Percentiles rank a stretch among this genome's conserved stretches.
Evolutionary conservation across 2,329 filamentous ascomycete genomes (phyloP).

Genomic region (Exophiala dermatitidis): DNA sequence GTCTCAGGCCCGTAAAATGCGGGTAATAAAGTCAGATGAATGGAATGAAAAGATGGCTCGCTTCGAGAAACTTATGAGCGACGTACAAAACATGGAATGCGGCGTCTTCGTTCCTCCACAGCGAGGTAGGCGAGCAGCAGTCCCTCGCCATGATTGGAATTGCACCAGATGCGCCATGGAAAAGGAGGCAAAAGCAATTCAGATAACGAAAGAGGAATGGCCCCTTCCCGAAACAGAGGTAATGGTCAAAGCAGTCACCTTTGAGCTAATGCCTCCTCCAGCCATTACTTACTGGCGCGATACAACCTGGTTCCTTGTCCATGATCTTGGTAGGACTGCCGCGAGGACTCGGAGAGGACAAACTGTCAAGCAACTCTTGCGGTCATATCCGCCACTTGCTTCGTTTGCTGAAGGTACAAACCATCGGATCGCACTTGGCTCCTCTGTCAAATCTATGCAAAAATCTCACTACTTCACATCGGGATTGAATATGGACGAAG

Average conservation of each 20-base stretch:
- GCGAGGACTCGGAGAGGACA: not conserved
- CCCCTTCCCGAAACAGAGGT: constrained; percentile 39
- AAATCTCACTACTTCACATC: constrained; percentile 22
- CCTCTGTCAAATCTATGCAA: constrained; percentile 5
- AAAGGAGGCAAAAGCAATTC: constrained; percentile 33
- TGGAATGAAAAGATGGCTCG: constrained; percentile 27
- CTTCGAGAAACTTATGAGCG: constrained; percentile 30
- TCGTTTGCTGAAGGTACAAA: constrained; percentile 14
- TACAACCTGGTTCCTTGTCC: constrained; percentile 38
- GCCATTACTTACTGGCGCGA: constrained; percentile 46
- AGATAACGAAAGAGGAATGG: constrained; percentile 50
- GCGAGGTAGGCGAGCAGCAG: not conserved
- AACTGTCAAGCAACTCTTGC: constrained; percentile 2
- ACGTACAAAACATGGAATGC: constrained; percentile 10
- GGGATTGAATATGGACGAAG: constrained; percentile 26
- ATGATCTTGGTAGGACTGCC: constrained; percentile 28
- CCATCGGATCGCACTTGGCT: constrained; percentile 21
- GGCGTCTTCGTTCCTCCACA: constrained; percentile 2
- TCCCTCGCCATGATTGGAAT: not conserved
- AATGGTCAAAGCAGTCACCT: constrained; percentile 43
- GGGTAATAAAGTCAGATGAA: not conserved
- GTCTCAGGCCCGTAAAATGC: constrained; percentile 28
- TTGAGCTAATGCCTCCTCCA: constrained; percentile 45
- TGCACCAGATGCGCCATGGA: constrained; percentile 37
- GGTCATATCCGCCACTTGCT: constrained; percentile 3